A percentile compares a stretch with the other conserved stretches of the same genome.
Evolutionary conservation across 768 basidiomycete species (phyloP).

Genomic region (Suillus americanus): DNA sequence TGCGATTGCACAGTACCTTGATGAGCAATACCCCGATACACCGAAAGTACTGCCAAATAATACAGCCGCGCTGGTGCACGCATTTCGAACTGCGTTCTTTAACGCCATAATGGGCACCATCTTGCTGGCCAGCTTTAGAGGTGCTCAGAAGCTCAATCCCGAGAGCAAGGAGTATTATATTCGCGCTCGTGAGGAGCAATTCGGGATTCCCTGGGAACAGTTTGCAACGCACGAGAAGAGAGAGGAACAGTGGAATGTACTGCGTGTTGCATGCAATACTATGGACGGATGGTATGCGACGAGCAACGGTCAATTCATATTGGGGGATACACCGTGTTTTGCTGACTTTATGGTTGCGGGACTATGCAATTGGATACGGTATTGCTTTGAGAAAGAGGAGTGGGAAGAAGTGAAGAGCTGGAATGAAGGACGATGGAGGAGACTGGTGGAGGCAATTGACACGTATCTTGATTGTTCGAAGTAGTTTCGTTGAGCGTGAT

Average conservation of each 20-base stretch:
- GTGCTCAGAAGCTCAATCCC: conserved; percentile 28
- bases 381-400: conserved; percentile 14
- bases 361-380: conserved; percentile 12
- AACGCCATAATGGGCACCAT: conserved; percentile 10
- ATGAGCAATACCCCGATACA: conserved; percentile 45
- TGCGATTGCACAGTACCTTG: conserved; percentile 50
- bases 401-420: conserved; percentile 5
- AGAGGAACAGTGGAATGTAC: conserved; percentile 35
- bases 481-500: neutral
- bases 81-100: conserved; percentile 21
- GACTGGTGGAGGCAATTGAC: conserved; percentile 18
- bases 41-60: conserved; percentile 38
- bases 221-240: conserved; percentile 25
- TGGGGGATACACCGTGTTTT: conserved; percentile 19
- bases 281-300: conserved; percentile 15
- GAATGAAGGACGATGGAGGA: conserved; percentile 14
- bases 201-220: conserved; percentile 41
- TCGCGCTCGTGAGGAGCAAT: conserved; percentile 30
- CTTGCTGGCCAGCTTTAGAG: conserved; percentile 23
- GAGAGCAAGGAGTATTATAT: conserved; percentile 40
- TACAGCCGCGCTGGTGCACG: conserved; percentile 32
- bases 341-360: conserved; percentile 22
- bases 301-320: neutral
- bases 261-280: conserved; percentile 32
- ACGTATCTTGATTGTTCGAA: conserved; percentile 14